Percentiles rank a stretch among this genome's conserved stretches.
phyloP scores from a whole-genome alignment of 345 rosid genomes.

The Trapa incisa region DNA sequence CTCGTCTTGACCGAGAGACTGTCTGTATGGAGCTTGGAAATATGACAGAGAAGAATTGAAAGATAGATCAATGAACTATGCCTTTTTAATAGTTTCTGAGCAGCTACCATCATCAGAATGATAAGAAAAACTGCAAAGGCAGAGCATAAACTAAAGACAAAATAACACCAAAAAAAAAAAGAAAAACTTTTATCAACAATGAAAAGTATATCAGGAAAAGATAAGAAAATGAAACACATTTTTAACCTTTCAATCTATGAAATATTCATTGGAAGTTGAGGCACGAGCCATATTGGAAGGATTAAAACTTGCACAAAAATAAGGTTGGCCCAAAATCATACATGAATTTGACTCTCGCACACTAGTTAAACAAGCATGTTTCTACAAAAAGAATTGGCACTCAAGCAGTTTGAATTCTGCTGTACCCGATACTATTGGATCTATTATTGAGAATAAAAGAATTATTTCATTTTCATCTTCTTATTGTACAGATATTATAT shows the following conservation, averaged over 20 bases:
- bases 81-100: background rate
- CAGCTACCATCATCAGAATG: background rate
- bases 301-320: too few relatives aligned
- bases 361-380: too few relatives aligned
- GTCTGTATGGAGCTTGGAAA: conserved; percentile 38
- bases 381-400: too few relatives aligned
- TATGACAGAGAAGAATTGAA: conserved; percentile 5
- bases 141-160: background rate
- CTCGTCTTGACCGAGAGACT: conserved; percentile 29
- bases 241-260: background rate
- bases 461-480: too few relatives aligned
- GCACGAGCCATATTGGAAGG: too few relatives aligned
- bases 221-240: background rate
- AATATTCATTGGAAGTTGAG: background rate
- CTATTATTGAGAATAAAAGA: too few relatives aligned
- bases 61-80: background rate
- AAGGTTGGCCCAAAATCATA: too few relatives aligned
- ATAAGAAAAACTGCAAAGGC: background rate
- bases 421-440: too few relatives aligned
- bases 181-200: background rate
- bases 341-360: too few relatives aligned
- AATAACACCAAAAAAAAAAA: background rate
- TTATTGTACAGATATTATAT: too few relatives aligned
- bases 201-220: background rate
- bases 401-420: too few relatives aligned